Conservation (phyloP, 345 rosid species). For the Populus pruinosa region DNA sequence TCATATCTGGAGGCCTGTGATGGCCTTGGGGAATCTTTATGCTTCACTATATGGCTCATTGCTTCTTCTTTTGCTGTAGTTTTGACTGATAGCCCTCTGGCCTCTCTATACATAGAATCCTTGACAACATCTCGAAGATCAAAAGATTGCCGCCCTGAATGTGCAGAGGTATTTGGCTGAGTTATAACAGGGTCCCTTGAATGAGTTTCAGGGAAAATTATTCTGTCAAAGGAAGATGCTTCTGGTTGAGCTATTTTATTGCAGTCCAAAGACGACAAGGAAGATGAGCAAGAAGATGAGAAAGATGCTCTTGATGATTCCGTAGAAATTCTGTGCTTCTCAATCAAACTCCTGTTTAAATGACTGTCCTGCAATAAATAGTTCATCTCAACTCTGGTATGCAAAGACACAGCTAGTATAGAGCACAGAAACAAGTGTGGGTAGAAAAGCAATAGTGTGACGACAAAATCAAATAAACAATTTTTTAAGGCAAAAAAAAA, state of each 20-base stretch:
- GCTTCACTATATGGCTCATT: slow-evolving; percentile 29
- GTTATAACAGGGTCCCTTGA: slow-evolving; percentile 49
- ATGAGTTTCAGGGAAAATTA: slow-evolving; percentile 54
- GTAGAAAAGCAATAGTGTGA: not conserved
- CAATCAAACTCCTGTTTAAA: slow-evolving; percentile 40
- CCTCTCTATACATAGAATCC: slow-evolving; percentile 90
- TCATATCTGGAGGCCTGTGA: slow-evolving; percentile 35
- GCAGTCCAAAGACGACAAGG: slow-evolving; percentile 64
- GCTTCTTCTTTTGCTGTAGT: slow-evolving; percentile 48
- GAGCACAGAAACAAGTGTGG: not conserved
- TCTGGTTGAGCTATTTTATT: slow-evolving; percentile 54
- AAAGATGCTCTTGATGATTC: slow-evolving; percentile 81
- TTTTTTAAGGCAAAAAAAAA: not conserved
- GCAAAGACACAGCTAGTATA: not conserved
- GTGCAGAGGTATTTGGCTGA: slow-evolving; percentile 47
- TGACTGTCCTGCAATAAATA: slow-evolving; percentile 51
- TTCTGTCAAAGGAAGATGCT: slow-evolving; percentile 49
- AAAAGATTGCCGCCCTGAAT: slow-evolving; percentile 47
- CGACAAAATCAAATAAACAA: not conserved
- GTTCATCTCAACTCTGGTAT: slow-evolving; percentile 15
- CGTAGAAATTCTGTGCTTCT: slow-evolving; percentile 68
- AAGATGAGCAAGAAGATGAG: slow-evolving; percentile 87
- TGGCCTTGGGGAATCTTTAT: slow-evolving; percentile 68
- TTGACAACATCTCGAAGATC: slow-evolving; percentile 83
- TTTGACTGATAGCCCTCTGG: slow-evolving; percentile 53